A percentile compares a stretch with the other conserved stretches of the same genome.
These are phyloP conservation scores for Lojkania enalia DNA, from an alignment of 2,329 filamentous ascomycete species.

Conservation along the genomic window DNA sequence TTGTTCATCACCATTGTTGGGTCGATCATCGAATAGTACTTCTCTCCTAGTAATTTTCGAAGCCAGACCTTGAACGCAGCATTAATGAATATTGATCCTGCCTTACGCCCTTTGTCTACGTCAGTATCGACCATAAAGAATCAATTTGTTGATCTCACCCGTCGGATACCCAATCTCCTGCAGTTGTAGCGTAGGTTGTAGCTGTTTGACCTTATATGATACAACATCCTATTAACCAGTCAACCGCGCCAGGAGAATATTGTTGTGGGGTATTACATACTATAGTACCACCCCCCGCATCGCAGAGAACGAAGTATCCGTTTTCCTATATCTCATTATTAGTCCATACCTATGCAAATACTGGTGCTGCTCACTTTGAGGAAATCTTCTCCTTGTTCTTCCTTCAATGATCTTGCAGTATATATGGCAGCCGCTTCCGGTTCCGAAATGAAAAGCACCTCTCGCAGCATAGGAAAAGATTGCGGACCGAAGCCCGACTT, in stretches of 20 bases:
- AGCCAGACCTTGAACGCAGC: slow-evolving; percentile 29
- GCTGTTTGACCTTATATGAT: slow-evolving; percentile 22
- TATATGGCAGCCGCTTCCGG: slow-evolving; percentile 37
- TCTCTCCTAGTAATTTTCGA: slow-evolving; percentile 18
- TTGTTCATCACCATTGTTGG: slow-evolving; percentile 18
- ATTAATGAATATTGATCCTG: slow-evolving; percentile 27
- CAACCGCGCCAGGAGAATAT: too few relatives aligned
- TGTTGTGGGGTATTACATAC: slow-evolving; percentile 15
- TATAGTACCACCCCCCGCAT: slow-evolving; percentile 26
- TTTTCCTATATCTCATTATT: slow-evolving; percentile 2
- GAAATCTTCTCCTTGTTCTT: slow-evolving; percentile 17
- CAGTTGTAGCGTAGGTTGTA: slow-evolving; percentile 18
- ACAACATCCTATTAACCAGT: slow-evolving; percentile 26
- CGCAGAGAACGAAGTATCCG: slow-evolving; percentile 25
- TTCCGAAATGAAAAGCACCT: slow-evolving; percentile 31
- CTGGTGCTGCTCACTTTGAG: slow-evolving; percentile 8
- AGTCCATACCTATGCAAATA: background rate
- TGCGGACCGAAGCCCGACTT: slow-evolving; percentile 31
- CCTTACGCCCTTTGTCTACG: too few relatives aligned
- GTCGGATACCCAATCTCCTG: slow-evolving; percentile 19
- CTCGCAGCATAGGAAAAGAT: slow-evolving; percentile 27
- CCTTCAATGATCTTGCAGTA: slow-evolving; percentile 26
- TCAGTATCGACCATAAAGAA: too few relatives aligned
- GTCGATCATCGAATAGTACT: slow-evolving; percentile 23
- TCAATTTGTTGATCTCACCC: too few relatives aligned